These are phyloP conservation scores for Fusarium dimerum DNA, from an alignment of 2,329 filamentous ascomycete genomes.

Conservation along the genomic window DNA sequence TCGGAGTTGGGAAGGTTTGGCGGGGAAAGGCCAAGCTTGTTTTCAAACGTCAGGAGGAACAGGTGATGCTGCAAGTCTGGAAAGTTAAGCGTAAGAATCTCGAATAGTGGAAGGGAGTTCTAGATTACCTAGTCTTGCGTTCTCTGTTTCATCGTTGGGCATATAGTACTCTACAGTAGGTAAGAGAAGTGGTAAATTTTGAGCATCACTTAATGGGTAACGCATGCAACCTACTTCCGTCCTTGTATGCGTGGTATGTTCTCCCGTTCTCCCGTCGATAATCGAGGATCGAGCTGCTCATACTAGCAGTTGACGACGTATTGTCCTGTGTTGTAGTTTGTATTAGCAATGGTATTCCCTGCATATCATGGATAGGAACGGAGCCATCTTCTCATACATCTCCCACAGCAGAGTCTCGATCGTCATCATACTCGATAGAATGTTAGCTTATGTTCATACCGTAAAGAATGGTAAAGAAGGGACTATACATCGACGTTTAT, in stretches of 20 bases:
- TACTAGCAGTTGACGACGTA: not conserved
- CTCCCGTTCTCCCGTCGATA: conserved; percentile 5
- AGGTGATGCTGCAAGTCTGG: conserved; percentile 2
- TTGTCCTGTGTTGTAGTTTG: not conserved
- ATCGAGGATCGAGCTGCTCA: conserved; percentile 6
- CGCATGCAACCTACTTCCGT: conserved; percentile 1
- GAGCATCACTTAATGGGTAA: too few species aligned
- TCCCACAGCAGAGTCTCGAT: conserved; percentile 2
- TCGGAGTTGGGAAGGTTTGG: conserved; percentile 1
- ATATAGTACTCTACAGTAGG: conserved; percentile 1
- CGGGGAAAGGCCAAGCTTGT: conserved; percentile 7
- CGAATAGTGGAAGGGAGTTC: not conserved
- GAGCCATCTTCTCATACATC: not conserved
- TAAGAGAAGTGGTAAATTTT: not conserved
- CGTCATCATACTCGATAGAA: not conserved
- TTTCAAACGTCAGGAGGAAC: conserved; percentile 1
- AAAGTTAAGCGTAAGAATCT: not conserved
- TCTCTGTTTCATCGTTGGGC: conserved; percentile 7
- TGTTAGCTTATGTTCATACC: not conserved
- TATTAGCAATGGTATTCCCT: not conserved
- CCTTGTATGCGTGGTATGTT: conserved; percentile 6
- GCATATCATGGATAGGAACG: not conserved
- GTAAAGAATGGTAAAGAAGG: too few species aligned
- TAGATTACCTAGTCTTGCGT: conserved; percentile 2
- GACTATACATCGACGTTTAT: too few species aligned